Evolutionary conservation across 164 flowering plant species (phyloP).

Genomic region (Vitis rupestris): DNA sequence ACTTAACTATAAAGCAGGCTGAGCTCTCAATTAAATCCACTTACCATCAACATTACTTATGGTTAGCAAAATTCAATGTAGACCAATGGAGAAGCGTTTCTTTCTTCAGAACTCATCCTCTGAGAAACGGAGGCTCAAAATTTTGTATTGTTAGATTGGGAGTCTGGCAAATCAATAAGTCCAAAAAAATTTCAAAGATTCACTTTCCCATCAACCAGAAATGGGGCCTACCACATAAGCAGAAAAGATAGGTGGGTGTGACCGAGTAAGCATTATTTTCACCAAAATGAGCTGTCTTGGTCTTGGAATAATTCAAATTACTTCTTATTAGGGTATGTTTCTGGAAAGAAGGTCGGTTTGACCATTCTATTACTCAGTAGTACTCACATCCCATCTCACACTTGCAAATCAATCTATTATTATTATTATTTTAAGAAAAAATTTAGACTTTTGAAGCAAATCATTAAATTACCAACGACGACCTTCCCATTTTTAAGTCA

Average conservation of each 20-base stretch:
- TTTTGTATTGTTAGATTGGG: too few species aligned
- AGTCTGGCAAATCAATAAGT: too few species aligned
- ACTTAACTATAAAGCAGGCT: too few species aligned
- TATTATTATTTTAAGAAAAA: background rate
- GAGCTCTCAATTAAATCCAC: too few species aligned
- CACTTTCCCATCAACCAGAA: too few species aligned
- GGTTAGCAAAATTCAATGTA: too few species aligned
- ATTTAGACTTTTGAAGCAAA: background rate
- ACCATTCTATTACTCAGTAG: background rate
- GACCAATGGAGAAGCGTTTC: too few species aligned
- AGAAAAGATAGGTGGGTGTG: background rate
- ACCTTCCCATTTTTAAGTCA: background rate
- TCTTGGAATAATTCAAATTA: background rate
- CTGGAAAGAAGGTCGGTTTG: conserved; percentile 5
- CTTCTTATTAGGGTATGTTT: background rate
- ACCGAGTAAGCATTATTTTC: background rate
- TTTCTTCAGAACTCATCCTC: too few species aligned
- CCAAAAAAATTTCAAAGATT: too few species aligned
- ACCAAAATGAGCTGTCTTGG: conserved; percentile 8
- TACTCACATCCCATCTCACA: background rate
- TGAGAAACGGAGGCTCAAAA: too few species aligned
- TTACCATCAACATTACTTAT: too few species aligned
- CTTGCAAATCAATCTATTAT: background rate
- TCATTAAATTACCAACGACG: background rate
- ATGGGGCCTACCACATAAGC: too few species aligned